Percentiles rank a stretch among this genome's conserved stretches.
phyloP scores from a whole-genome alignment of 2,329 filamentous ascomycete species.

The Corniculantispora saksenae region DNA sequence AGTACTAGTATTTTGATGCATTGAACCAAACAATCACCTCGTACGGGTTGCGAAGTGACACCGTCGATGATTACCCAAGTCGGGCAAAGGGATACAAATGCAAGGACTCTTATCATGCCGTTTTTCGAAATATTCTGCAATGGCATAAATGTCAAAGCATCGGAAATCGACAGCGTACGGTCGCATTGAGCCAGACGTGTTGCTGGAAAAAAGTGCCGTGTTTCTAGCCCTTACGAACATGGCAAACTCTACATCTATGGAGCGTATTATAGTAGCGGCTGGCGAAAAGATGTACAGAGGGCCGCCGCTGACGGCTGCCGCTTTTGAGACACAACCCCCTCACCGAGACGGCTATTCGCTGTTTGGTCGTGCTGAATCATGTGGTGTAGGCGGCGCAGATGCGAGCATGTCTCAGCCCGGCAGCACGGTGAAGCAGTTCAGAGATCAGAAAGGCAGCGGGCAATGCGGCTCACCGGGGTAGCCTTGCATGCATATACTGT shows the following conservation, averaged over 20 bases:
- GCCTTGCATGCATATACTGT: constrained; percentile 10
- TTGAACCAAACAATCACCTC: background rate
- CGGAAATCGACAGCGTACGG: background rate
- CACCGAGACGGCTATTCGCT: background rate
- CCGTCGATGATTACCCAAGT: background rate
- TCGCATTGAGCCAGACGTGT: background rate
- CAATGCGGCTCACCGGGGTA: constrained; percentile 10
- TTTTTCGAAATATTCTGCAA: background rate
- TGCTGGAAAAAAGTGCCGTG: background rate
- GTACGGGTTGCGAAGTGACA: background rate
- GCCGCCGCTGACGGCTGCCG: background rate
- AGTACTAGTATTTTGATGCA: too few relatives aligned
- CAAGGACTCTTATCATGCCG: background rate
- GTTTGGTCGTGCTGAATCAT: background rate
- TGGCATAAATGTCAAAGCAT: background rate
- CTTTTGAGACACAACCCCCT: background rate
- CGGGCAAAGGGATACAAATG: background rate
- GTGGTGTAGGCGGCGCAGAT: background rate
- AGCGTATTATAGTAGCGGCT: background rate
- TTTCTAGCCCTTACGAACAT: background rate
- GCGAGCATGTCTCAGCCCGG: background rate
- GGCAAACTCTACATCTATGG: background rate
- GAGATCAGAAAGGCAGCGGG: background rate
- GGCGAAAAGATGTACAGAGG: background rate
- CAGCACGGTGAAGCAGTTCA: constrained; percentile 10